phyloP scores from a whole-genome alignment of 768 basidiomycete species.

The Paxillus rubicundulus region DNA sequence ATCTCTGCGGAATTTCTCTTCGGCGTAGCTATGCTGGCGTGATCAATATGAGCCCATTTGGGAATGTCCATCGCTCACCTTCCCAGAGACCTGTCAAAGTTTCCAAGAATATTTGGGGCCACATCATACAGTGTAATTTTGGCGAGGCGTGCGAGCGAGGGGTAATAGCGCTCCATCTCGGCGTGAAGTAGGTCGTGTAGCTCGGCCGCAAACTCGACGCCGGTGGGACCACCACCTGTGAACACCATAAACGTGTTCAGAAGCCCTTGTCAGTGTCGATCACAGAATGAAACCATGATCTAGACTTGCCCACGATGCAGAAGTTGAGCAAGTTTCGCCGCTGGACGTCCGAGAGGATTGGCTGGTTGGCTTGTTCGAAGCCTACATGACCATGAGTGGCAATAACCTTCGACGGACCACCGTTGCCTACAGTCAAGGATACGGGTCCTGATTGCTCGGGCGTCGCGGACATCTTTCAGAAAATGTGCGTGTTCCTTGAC shows the following conservation, averaged over 20 bases:
- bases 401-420: conserved; percentile 1
- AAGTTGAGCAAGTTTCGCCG: conserved; percentile 78
- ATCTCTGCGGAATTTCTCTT: conserved; percentile 67
- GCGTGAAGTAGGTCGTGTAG: conserved; percentile 72
- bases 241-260: conserved; percentile 4
- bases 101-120: conserved; percentile 70
- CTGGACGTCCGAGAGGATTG: conserved; percentile 70
- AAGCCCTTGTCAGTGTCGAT: background rate
- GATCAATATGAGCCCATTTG: conserved; percentile 3
- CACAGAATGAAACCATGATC: background rate
- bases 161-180: conserved; percentile 62
- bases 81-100: conserved; percentile 66
- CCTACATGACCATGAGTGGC: conserved; percentile 34
- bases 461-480: conserved; percentile 76
- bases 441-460: conserved; percentile 64
- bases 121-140: conserved; percentile 83
- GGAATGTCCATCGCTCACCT: conserved; percentile 39
- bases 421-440: conserved; percentile 63
- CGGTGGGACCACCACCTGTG: conserved; percentile 71
- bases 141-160: conserved; percentile 57
- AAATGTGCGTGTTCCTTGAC: conserved; percentile 83
- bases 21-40: conserved; percentile 50
- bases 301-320: conserved; percentile 71
- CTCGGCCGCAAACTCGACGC: conserved; percentile 83
- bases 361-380: conserved; percentile 86